Percentiles rank a stretch among this genome's conserved stretches.
Evolutionary conservation across 306 rosid species (phyloP).

Genomic region (Carpinus fangiana): DNA sequence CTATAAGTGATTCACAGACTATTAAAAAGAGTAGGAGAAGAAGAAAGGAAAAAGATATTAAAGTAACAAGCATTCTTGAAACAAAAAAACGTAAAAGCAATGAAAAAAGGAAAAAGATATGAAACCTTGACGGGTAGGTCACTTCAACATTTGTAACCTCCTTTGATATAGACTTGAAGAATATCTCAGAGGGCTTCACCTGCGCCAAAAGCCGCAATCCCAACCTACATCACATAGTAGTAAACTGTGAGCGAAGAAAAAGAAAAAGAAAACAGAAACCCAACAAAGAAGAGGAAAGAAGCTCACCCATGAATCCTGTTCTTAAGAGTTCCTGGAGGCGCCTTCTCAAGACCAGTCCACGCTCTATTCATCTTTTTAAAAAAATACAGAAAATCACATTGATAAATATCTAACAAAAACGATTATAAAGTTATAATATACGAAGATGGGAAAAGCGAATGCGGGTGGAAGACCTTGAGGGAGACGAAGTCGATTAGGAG

Average conservation of each 20-base stretch:
- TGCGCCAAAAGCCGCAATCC: conserved; percentile 78
- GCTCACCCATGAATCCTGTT: conserved; percentile 76
- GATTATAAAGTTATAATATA: neutral
- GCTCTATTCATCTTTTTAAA: conserved; percentile 70
- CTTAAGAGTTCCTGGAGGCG: conserved; percentile 67
- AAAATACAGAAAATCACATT: neutral
- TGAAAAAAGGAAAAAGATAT: conserved; percentile 19
- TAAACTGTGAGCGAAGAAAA: neutral
- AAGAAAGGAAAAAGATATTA: too few relatives aligned
- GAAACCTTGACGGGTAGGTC: conserved; percentile 84
- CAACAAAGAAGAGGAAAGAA: neutral
- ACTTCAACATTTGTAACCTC: conserved; percentile 75
- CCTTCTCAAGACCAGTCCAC: conserved; percentile 73
- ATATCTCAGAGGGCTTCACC: conserved; percentile 88
- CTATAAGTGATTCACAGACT: neutral
- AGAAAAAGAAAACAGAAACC: neutral
- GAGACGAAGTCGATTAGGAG: conserved; percentile 57
- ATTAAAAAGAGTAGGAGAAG: neutral
- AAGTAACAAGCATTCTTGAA: neutral
- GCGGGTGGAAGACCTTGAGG: conserved; percentile 49
- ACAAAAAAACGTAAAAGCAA: neutral
- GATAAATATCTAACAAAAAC: neutral
- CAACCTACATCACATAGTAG: conserved; percentile 46
- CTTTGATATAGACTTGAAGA: conserved; percentile 75
- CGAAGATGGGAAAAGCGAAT: neutral